Evolutionary conservation across 768 basidiomycete genomes (phyloP).

Genomic region (Mycena indigotica): DNA sequence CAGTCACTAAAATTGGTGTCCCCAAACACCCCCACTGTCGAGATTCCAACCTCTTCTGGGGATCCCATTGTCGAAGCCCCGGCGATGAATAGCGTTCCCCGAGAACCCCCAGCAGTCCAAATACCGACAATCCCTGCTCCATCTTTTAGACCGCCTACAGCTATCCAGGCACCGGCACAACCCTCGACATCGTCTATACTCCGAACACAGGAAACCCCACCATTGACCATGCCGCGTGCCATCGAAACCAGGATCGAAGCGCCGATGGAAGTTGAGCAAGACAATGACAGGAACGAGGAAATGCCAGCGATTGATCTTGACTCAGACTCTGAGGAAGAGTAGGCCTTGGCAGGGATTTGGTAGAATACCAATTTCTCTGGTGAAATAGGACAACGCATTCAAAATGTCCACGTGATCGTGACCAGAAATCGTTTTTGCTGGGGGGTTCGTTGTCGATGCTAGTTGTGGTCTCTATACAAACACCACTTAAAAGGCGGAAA

Average conservation of each 20-base stretch:
- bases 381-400: no score
- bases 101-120: not conserved
- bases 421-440: no score
- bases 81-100: no score
- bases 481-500: no score
- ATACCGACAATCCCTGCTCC: not conserved
- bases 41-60: not conserved
- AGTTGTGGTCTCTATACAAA: no score
- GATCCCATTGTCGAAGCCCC: not conserved
- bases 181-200: not conserved
- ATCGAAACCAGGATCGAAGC: not conserved
- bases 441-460: no score
- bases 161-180: not conserved
- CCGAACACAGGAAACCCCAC: not conserved
- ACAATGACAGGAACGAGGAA: constrained; percentile 67
- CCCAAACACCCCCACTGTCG: not conserved
- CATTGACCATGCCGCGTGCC: not conserved
- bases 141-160: constrained; percentile 1
- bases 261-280: constrained; percentile 17
- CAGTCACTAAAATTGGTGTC: constrained; percentile 40
- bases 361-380: no score
- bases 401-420: no score
- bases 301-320: constrained; percentile 79
- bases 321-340: constrained; percentile 74
- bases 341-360: no score